phyloP scores from a whole-genome alignment of 2,329 filamentous ascomycete species.

The Aspergillus ruber region DNA sequence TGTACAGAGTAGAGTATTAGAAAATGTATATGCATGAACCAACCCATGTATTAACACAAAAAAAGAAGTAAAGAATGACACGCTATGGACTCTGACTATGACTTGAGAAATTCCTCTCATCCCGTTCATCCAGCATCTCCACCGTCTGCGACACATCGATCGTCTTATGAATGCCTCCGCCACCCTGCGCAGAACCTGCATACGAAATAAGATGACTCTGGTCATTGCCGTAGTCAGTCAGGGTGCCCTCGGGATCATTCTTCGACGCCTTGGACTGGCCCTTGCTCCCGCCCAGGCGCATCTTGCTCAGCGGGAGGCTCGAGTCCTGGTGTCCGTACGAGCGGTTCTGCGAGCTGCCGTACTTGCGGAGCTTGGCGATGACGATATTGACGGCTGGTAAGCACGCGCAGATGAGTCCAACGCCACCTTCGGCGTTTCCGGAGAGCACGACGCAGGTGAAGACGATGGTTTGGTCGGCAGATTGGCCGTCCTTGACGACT shows the following conservation, averaged over 20 bases:
- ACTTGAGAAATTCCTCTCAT: neutral
- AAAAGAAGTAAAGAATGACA: no score
- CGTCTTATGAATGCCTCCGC: conserved; percentile 14
- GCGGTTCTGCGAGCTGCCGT: conserved; percentile 20
- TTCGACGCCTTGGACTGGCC: conserved; percentile 11
- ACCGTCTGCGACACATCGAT: conserved; percentile 18
- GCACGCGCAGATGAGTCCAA: conserved; percentile 34
- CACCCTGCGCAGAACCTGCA: conserved; percentile 12
- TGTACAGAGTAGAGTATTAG: no score
- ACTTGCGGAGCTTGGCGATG: conserved; percentile 17
- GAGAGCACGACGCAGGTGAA: conserved; percentile 33
- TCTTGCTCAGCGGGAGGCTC: conserved; percentile 20
- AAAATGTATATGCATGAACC: no score
- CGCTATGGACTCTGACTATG: neutral
- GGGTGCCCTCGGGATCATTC: conserved; percentile 10
- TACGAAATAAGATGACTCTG: conserved; percentile 27
- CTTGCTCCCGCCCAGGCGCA: conserved; percentile 11
- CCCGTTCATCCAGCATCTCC: conserved; percentile 10
- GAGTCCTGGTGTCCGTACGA: conserved; percentile 23
- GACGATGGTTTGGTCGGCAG: conserved; percentile 26
- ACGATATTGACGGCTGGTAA: conserved; percentile 29
- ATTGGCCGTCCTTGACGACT: conserved; percentile 25
- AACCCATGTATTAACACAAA: no score
- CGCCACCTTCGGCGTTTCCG: conserved; percentile 32
- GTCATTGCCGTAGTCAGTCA: conserved; percentile 18